phyloP scores from a whole-genome alignment of 23 red algal species.

The Gracilaria gracilis region DNA sequence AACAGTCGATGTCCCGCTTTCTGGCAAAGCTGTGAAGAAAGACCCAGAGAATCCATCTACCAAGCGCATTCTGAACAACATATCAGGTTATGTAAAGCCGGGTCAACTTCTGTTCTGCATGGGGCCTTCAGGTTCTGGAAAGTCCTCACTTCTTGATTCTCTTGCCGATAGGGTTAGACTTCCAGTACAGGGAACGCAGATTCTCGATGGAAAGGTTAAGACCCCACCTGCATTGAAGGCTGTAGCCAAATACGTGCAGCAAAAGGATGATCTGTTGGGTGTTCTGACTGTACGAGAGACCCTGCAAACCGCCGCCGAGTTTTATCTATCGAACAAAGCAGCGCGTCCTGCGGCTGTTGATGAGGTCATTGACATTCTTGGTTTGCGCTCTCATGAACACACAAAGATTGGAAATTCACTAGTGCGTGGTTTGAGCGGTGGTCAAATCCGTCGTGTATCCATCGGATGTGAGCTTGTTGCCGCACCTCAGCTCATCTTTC shows the following conservation, averaged over 20 bases:
- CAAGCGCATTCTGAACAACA: slow-evolving; percentile 41
- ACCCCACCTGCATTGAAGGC: slow-evolving; percentile 51
- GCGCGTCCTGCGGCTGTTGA: slow-evolving; percentile 53
- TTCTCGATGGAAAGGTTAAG: slow-evolving; percentile 61
- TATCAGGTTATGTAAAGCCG: slow-evolving; percentile 68
- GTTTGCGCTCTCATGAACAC: slow-evolving; percentile 55
- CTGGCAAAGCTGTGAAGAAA: not conserved
- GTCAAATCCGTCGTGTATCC: slow-evolving; percentile 87
- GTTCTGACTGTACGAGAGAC: slow-evolving; percentile 85
- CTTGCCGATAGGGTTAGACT: slow-evolving; percentile 76
- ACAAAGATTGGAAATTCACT: slow-evolving; percentile 87
- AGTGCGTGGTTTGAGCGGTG: slow-evolving; percentile 86
- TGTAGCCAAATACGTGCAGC: slow-evolving; percentile 80
- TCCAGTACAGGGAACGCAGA: slow-evolving; percentile 66
- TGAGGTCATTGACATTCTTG: slow-evolving; percentile 78
- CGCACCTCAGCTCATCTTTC: slow-evolving; percentile 76
- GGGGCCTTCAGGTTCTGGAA: slow-evolving; percentile 88
- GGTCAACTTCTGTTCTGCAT: slow-evolving; percentile 94
- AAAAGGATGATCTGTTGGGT: slow-evolving; percentile 80
- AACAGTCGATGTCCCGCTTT: slow-evolving; percentile 26
- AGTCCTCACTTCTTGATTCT: slow-evolving; percentile 79
- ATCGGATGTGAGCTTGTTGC: slow-evolving; percentile 87
- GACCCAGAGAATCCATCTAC: slow-evolving; percentile 20
- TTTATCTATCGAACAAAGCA: slow-evolving; percentile 28
- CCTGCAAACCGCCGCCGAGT: slow-evolving; percentile 70